Conservation (phyloP, 345 rosid species). For the Trapa bicornis region DNA sequence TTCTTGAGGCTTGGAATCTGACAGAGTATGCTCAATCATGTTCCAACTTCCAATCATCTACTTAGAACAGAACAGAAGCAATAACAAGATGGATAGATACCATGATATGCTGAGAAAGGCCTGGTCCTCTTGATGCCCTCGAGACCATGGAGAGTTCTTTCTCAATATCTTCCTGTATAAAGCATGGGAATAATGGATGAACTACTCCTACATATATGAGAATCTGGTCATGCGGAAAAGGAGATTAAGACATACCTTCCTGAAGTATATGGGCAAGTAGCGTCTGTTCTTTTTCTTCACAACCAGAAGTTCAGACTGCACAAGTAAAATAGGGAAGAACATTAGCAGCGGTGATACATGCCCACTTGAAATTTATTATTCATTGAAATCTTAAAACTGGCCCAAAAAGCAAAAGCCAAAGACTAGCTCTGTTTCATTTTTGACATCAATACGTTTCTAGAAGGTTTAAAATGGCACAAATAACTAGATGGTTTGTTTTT, state of each 20-base stretch:
- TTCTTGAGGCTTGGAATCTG: too few species aligned
- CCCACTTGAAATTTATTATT: background rate
- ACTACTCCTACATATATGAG: background rate
- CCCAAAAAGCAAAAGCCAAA: background rate
- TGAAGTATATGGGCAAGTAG: conserved; percentile 84
- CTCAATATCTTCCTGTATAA: conserved; percentile 70
- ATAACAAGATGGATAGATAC: conserved; percentile 23
- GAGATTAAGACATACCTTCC: conserved; percentile 46
- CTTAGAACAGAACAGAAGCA: background rate
- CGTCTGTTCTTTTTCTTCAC: conserved; percentile 73
- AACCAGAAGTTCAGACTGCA: conserved; percentile 87
- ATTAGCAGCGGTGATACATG: background rate
- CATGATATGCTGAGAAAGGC: conserved; percentile 70
- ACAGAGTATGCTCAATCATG: too few species aligned
- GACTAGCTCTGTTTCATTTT: background rate
- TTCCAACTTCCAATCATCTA: background rate
- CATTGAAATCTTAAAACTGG: background rate
- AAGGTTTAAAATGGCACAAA: background rate
- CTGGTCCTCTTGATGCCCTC: conserved; percentile 51
- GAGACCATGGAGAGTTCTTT: conserved; percentile 68
- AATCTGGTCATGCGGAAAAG: background rate
- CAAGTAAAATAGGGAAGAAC: background rate
- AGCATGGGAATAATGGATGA: background rate
- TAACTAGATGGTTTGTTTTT: background rate
- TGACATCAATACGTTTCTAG: background rate